These are phyloP conservation scores for Adansonia madagascariensis DNA, from an alignment of 441 rosid species.

Conservation along the genomic window DNA sequence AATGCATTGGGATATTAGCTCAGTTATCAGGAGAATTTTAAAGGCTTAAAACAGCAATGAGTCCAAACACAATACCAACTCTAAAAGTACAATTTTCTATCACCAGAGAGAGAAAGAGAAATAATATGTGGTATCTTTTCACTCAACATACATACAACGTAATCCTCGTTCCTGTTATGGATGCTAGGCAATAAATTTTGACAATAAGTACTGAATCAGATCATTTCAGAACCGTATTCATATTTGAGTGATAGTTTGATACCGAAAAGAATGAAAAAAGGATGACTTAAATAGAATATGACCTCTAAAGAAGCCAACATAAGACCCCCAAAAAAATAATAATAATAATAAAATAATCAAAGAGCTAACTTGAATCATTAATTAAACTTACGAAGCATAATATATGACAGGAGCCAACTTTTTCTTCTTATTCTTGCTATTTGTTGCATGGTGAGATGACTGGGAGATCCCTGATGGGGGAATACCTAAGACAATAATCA, in stretches of 20 bases:
- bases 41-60: constrained; percentile 1
- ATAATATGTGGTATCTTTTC: background rate
- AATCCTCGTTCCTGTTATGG: background rate
- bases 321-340: background rate
- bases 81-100: background rate
- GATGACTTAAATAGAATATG: background rate
- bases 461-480: constrained; percentile 41
- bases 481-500: constrained; percentile 41
- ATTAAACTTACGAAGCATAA: constrained; percentile 76
- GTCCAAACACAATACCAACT: background rate
- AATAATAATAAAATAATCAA: background rate
- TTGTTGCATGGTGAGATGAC: constrained; percentile 43
- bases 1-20: background rate
- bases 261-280: background rate
- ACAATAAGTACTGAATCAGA: background rate
- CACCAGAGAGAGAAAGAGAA: background rate
- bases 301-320: background rate
- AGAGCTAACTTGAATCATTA: background rate
- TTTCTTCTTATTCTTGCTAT: constrained; percentile 56
- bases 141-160: background rate
- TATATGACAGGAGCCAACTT: constrained; percentile 62
- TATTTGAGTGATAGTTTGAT: background rate
- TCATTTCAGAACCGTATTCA: background rate
- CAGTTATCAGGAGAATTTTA: background rate
- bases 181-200: background rate